These are phyloP conservation scores for Scedosporium dehoogii DNA, from an alignment of 2,329 filamentous ascomycete genomes.

Conservation along the genomic window DNA sequence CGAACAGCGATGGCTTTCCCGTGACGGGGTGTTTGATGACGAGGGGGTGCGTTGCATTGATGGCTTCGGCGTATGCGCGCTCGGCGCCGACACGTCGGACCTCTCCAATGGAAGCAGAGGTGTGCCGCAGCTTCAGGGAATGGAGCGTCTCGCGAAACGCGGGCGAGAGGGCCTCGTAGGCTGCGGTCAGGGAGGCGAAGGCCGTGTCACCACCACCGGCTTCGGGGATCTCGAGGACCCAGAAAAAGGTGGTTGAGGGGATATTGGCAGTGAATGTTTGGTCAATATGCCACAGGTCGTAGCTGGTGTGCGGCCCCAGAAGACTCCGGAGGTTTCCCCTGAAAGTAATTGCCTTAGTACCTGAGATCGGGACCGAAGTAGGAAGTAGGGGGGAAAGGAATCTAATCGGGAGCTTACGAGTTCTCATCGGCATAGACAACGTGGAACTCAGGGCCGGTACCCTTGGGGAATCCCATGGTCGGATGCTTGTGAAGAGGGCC, in stretches of 20 bases:
- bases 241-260: slow-evolving; percentile 22
- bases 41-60: slow-evolving; percentile 18
- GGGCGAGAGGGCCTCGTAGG: slow-evolving; percentile 19
- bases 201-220: slow-evolving; percentile 18
- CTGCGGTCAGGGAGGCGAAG: slow-evolving; percentile 19
- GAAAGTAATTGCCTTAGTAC: background rate
- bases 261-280: slow-evolving; percentile 22
- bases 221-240: slow-evolving; percentile 19
- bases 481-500: slow-evolving; percentile 21
- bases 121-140: slow-evolving; percentile 6
- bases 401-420: slow-evolving; percentile 12
- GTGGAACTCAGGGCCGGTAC: slow-evolving; percentile 21
- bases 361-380: too few relatives aligned
- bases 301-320: slow-evolving; percentile 15
- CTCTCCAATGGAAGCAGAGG: slow-evolving; percentile 19
- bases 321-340: slow-evolving; percentile 19
- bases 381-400: too few relatives aligned
- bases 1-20: slow-evolving; percentile 16
- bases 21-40: slow-evolving; percentile 20
- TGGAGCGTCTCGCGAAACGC: slow-evolving; percentile 12
- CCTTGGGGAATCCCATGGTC: slow-evolving; percentile 20
- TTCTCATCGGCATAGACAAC: slow-evolving; percentile 22
- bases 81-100: slow-evolving; percentile 18
- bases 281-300: slow-evolving; percentile 22
- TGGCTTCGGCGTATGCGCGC: slow-evolving; percentile 18